A percentile compares a stretch with the other conserved stretches of the same genome.
phyloP scores from a whole-genome alignment of 257 asterid genomes.

The Plantago elongata region DNA sequence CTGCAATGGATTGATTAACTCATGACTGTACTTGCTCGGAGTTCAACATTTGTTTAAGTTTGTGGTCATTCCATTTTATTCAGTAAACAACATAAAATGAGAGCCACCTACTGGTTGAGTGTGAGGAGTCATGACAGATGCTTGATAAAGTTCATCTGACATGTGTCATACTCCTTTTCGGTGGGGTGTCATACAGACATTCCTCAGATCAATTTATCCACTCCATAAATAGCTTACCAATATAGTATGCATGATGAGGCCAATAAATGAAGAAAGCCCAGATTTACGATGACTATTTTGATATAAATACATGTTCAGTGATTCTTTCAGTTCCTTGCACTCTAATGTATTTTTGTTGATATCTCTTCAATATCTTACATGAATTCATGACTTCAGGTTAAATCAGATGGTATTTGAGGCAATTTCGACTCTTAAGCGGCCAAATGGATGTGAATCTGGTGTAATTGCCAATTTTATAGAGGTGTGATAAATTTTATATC shows the following conservation, averaged over 20 bases:
- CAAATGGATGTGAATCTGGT: conserved; percentile 62
- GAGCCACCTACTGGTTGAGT: neutral
- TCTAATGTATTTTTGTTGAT: neutral
- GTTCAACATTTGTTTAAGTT: too few species aligned
- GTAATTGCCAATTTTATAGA: conserved; percentile 63
- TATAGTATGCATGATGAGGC: neutral
- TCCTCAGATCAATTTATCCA: too few species aligned
- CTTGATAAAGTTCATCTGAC: too few species aligned
- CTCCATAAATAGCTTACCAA: neutral
- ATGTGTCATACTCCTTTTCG: too few species aligned
- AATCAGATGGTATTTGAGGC: conserved; percentile 69
- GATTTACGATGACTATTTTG: too few species aligned
- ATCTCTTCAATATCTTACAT: conserved; percentile 8
- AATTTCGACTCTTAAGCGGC: conserved; percentile 53
- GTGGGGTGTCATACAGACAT: too few species aligned
- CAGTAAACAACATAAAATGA: too few species aligned
- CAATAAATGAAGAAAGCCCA: neutral
- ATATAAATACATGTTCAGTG: too few species aligned
- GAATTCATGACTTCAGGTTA: conserved; percentile 43
- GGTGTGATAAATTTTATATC: conserved; percentile 31
- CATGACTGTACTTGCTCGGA: too few species aligned
- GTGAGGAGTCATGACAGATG: too few species aligned
- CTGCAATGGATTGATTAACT: too few species aligned
- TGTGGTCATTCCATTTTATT: too few species aligned
- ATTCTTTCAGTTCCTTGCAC: neutral